Conservation (phyloP, 495 filamentous ascomycete species). For the Apiosordaria backusii region DNA sequence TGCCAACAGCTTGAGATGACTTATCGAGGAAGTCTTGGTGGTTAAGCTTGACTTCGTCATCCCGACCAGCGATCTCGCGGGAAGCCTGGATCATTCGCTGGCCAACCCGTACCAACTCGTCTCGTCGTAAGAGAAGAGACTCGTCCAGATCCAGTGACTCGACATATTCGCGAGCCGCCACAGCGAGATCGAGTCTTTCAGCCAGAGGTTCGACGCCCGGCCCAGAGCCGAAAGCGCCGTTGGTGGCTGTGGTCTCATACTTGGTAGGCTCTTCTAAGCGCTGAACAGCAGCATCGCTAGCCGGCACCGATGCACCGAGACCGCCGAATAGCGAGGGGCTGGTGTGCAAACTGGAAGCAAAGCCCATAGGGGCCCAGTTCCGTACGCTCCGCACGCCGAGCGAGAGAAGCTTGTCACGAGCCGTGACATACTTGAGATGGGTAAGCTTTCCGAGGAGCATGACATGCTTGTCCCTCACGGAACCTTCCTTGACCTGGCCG, state of each 20-base stretch:
- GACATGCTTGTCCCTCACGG: conserved; percentile 26
- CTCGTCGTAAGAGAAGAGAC: conserved; percentile 10
- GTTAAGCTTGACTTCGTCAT: conserved; percentile 6
- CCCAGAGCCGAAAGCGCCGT: too few relatives aligned
- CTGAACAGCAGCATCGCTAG: conserved; percentile 19
- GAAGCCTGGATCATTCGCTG: conserved; percentile 22
- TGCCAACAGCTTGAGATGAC: conserved; percentile 8
- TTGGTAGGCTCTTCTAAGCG: conserved; percentile 4
- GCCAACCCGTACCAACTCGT: conserved; percentile 21
- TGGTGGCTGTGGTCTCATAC: not conserved
- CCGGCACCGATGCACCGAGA: conserved; percentile 22
- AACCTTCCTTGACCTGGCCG: conserved; percentile 14
- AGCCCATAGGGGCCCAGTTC: conserved; percentile 20
- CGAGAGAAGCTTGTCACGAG: conserved; percentile 27
- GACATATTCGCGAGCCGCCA: not conserved
- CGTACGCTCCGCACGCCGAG: conserved; percentile 30
- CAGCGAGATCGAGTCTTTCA: not conserved
- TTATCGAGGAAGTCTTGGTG: conserved; percentile 5
- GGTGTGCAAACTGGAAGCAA: conserved; percentile 8
- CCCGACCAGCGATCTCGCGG: conserved; percentile 12
- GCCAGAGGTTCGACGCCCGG: not conserved
- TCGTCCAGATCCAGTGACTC: conserved; percentile 1
- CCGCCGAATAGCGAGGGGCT: not conserved
- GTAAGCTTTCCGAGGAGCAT: conserved; percentile 30
- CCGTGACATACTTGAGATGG: conserved; percentile 25